Evolutionary conservation across 768 basidiomycete genomes (phyloP), one percentile per base, ranked within the genome.

Genomic region (Lactarius sp.): DNA sequence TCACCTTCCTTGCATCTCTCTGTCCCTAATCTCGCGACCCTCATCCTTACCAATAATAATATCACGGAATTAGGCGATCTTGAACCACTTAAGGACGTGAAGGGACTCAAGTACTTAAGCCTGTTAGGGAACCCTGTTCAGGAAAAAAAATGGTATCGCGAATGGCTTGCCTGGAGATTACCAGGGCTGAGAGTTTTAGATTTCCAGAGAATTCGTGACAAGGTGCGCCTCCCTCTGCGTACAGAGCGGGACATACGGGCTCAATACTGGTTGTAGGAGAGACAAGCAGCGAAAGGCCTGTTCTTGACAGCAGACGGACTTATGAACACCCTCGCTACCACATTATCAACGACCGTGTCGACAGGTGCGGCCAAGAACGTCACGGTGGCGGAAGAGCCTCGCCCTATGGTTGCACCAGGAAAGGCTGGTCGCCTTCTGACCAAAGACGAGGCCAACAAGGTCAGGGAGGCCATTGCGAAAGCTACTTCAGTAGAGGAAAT

Each of bases 131-230:
- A 91, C 69, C 92, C 94, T 60, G 90, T 94, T 37, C 78, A 81
- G 73, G 89, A 94, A 79, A 90, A 90, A 81, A 92, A 93, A 84
- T 92, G 89, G 85, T 96, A 95, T 80, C 90, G 92, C 79, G 91
- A 93, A 79, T 96, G 93, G 93, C 84, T 94, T 80, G 85, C 90
- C 70, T 93, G 85, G 85, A 85, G 87, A 78, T 80, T 93, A 80
- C 85, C 88, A 75, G 82, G 83, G 73, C 82, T 96, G 73, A 86
- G 94, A 82, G 90, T 93, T 77, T 81, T 96, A 73, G 93, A 96
- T 83, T 96, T 92, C 77, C 90, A 93, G 82, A 86, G 93, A 77
- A 90, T 96, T 71, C 86, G 89, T 74, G 92, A 94, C 75, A 93
- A 94, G 85, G 93, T 94, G 79, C 80, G 87, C 78, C 75, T 74